Evolutionary conservation across 164 flowering plant genomes (phyloP), one percentile per base, ranked within the genome.

Genomic region (Liriodendron chinense): DNA sequence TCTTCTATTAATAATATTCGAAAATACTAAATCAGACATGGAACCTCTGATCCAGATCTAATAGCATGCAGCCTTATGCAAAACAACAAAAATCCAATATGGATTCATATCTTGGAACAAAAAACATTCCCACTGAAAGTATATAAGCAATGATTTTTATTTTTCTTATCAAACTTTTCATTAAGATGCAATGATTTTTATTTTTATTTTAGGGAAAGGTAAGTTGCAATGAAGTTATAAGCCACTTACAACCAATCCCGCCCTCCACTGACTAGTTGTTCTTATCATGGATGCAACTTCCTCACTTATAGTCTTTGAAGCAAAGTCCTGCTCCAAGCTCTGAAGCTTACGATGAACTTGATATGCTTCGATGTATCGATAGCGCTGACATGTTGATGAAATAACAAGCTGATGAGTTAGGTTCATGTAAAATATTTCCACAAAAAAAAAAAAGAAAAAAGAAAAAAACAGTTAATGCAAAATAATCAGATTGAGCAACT

Each of bases 281-380:
- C 71, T 81, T 82, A 96, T 88, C 77, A 76, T 90, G 2, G 74
- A 81, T 66, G 84, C 65, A 64, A 80, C 80, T 73, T 86, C 93
- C 65, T 91, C 90, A 76, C 78, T 72, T 10, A 62, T 69, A 70
- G 78, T 80, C 74, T 84, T 86, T 73, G 91, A 82, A 70, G 88
- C 76, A 74, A 85, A 84, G 21, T 86, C 90, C 72, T 88, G 76
- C 90, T 96, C 98, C 78, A 85, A 61, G 1, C 59, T 85, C 70
- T 83, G 87, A 80, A 96, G 92, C 76, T 83, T 82, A 9, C 72
- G 78, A 79, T 96, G 79, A 82, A 87, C 90, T 77, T 88, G 87
- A 82, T 85, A 86, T 74, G 99, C 98, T 80, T 96, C 95, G 12
- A 82, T 28, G 76, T 96, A 94, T 8, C 95, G 85, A 79, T 85